phyloP scores from a whole-genome alignment of 345 rosid genomes.

The Rhodomyrtus tomentosa region DNA sequence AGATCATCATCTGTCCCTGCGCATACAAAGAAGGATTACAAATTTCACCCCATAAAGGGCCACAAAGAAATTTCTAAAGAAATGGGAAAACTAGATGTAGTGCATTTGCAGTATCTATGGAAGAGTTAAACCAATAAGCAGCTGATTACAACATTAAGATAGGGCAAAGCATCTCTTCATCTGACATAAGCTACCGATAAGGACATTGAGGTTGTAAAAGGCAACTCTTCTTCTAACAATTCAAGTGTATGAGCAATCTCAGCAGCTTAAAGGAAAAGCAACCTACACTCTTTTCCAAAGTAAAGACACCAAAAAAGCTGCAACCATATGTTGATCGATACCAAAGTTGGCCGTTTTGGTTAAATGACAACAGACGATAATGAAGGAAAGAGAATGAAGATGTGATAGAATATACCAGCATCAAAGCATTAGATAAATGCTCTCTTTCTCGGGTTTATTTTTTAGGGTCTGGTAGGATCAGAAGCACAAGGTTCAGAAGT shows the following conservation, averaged over 20 bases:
- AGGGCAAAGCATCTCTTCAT: not conserved
- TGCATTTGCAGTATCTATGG: not conserved
- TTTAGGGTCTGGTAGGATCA: not conserved
- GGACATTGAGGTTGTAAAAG: not conserved
- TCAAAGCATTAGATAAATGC: not conserved
- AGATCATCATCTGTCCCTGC: constrained; percentile 98
- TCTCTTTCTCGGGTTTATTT: not conserved
- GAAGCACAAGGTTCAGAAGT: not conserved
- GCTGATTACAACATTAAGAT: not conserved
- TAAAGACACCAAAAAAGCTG: not conserved
- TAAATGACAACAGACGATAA: not conserved
- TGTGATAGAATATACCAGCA: not conserved
- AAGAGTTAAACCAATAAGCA: not conserved
- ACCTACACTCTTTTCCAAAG: not conserved
- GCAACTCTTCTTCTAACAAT: not conserved
- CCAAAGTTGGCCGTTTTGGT: not conserved
- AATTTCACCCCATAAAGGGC: not conserved
- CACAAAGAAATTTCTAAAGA: not conserved
- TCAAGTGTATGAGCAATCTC: not conserved
- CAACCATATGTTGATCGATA: not conserved
- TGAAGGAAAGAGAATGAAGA: not conserved
- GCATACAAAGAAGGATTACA: not conserved
- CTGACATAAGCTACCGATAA: not conserved
- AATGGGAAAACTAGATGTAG: not conserved
- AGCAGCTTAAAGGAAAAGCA: not conserved